Base-by-base conservation (phyloP, 148 eudicot genomes). In the Camellia lanceoleosa region DNA sequence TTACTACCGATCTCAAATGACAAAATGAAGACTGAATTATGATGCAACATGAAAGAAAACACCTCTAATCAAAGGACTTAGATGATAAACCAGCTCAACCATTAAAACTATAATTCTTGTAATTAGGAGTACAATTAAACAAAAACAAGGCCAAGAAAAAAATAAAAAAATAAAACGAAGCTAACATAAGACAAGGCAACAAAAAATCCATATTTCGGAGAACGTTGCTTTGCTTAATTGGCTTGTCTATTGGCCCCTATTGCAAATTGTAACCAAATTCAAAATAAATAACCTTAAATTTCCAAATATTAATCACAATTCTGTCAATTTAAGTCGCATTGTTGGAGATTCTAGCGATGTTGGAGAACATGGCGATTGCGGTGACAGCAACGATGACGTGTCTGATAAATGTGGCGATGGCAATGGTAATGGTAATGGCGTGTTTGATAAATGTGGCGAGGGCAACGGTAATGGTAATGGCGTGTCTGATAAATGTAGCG, bases 311-410 rank as follows among this genome's bases (percentile, higher is more conserved):
- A 76, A 46, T 80, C 83, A 59, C 78, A 75, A 23, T 54, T 52
- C 38, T 72, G 83, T 79, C 81, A 85, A 82, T 82, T 85, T 86
- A n/a, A 81, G 79, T 51, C 87, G 78, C 78, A 85, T 87, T n/a
- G 88, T 83, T 12, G 90, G 95, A 8, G 89, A 87, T 68, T 80
- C 85, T 16, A 74, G 80, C 44, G 87, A 79, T 13, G 89, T 83
- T 46, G 89, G 87, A 4, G 89, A 76, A 68, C 75, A 43, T 0
- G 84, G 68, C n/a, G 82, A 52, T 12, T 56, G 70, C 12, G 80
- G 76, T 9, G 89, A 81, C 4, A 30, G 38, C 38, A 78, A 5
- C 2, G 81, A 71, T 47, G 80, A 9, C 38, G 38, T 30, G 38
- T 30, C 1, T 1, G 38, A 30, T 30, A 30, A 30, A 30, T 30